A percentile compares a stretch with the other conserved stretches of the same genome.
Conservation (phyloP, 257 asterid genomes). For the Nicotiana benthamiana region DNA sequence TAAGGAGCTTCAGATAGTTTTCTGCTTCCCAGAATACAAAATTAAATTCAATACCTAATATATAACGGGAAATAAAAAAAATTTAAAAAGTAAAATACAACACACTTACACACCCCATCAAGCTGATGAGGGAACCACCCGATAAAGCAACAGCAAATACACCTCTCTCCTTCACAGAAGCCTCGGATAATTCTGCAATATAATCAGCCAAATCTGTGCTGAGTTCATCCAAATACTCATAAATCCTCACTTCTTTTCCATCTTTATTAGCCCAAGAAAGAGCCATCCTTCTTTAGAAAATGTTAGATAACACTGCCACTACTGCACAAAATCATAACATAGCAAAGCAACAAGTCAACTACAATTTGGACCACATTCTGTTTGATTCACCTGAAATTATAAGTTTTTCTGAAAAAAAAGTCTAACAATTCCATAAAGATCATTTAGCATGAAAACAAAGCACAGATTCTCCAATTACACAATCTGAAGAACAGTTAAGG, state of each 20-base stretch:
- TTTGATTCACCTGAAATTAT: slow-evolving; percentile 3
- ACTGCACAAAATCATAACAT: slow-evolving; percentile 13
- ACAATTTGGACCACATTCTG: slow-evolving; percentile 9
- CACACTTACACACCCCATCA: slow-evolving; percentile 51
- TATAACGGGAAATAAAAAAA: not conserved
- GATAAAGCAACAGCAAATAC: slow-evolving; percentile 77
- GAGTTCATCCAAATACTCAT: slow-evolving; percentile 57
- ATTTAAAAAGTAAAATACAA: not conserved
- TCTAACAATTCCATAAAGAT: slow-evolving; percentile 11
- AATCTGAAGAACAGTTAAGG: not conserved
- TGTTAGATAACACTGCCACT: slow-evolving; percentile 11
- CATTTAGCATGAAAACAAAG: slow-evolving; percentile 11
- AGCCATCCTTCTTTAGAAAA: slow-evolving; percentile 56
- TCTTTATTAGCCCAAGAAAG: slow-evolving; percentile 35
- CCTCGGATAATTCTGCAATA: slow-evolving; percentile 77
- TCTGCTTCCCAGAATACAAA: slow-evolving; percentile 32
- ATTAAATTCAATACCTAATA: not conserved
- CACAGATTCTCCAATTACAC: not conserved
- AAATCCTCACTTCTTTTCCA: slow-evolving; percentile 60
- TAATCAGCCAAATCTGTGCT: slow-evolving; percentile 80
- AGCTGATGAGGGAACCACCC: slow-evolving; percentile 79
- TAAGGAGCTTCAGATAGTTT: slow-evolving; percentile 88
- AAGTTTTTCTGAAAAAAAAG: not conserved
- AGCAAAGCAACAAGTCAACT: not conserved
- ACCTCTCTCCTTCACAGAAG: slow-evolving; percentile 83